Evolutionary conservation across 148 eudicot genomes (phyloP).

Genomic region (Talinum fruticosum): DNA sequence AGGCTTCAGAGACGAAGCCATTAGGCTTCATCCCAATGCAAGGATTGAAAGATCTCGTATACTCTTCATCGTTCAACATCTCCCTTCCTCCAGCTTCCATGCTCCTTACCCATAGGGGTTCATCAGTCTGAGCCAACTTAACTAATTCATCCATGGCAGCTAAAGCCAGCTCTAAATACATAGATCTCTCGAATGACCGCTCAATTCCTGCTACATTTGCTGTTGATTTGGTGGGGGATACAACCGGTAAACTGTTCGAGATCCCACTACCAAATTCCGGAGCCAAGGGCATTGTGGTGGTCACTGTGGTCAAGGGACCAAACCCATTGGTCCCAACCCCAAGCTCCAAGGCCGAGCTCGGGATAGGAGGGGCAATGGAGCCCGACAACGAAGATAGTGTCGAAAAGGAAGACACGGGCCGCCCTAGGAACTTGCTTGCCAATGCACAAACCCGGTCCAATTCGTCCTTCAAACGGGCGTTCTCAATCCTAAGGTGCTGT

Average conservation of each 20-base stretch:
- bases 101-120: conserved; percentile 73
- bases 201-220: conserved; percentile 37
- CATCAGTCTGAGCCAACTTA: conserved; percentile 76
- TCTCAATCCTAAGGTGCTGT: conserved; percentile 87
- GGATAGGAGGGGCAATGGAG: conserved; percentile 43
- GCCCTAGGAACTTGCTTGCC: conserved; percentile 80
- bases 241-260: conserved; percentile 39
- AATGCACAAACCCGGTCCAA: conserved; percentile 70
- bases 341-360: conserved; percentile 70
- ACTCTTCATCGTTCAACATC: conserved; percentile 71
- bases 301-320: conserved; percentile 35
- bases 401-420: conserved; percentile 48
- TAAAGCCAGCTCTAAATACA: conserved; percentile 91
- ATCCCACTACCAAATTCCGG: conserved; percentile 60
- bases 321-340: conserved; percentile 75
- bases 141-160: conserved; percentile 89
- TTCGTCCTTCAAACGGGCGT: conserved; percentile 74
- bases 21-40: conserved; percentile 73
- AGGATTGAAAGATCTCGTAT: conserved; percentile 56
- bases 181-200: conserved; percentile 66
- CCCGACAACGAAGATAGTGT: conserved; percentile 13
- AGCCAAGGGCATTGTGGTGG: conserved; percentile 42
- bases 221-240: conserved; percentile 41
- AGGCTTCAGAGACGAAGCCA: conserved; percentile 73
- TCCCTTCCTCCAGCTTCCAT: conserved; percentile 58